Evolutionary conservation across 345 rosid species (phyloP), one percentile per base, ranked within the genome.

Genomic region (Cardamine chenopodiifolia): DNA sequence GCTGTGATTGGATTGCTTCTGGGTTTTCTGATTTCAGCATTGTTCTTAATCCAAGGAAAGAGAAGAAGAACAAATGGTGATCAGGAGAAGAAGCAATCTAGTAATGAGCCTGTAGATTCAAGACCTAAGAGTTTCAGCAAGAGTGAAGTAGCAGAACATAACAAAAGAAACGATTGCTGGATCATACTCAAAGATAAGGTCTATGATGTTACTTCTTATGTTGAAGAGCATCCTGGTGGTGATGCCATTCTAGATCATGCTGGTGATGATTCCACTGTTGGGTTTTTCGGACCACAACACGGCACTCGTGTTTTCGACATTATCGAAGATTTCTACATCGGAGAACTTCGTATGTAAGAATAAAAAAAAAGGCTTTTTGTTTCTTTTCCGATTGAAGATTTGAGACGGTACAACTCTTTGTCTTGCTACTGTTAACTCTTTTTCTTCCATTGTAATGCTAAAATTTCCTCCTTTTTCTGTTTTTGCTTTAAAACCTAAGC

Each of bases 211-310:
- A 88, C 99, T 64, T 83, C 97, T 2, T 95, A 90, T 47, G 99
- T 95, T 47, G 97, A 90, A 80, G 99, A 90, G 61, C 97, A 95
- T 67, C 99, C 97, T 11, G 97, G 99, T 67, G 99, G 93, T 47
- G 99, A 95, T 63, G 88, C 97, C 54, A 95, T 95, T 73, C 85
- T 95, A 56, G 82, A 75, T 47, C 90, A 91, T 71, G 97, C 99
- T 6, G 99, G 99, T 31, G 92, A 84, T 81, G 97, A 95, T 86
- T 90, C 99, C 2, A 95, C 93, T 3, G 84, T 85, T 74, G 99
- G 99, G 3, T 95, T 95, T 83, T 92, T 44, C 62, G 97, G 99
- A 81, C 98, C 98, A 22, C 98, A 93, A 72, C 97, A 91, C 59
- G 91, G 88, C 0, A 85, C 88, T 64, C 83, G 90, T 34, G 92